Conservation (phyloP, 169 alveolate genomes). For the Toxoplasma gondii region DNA sequence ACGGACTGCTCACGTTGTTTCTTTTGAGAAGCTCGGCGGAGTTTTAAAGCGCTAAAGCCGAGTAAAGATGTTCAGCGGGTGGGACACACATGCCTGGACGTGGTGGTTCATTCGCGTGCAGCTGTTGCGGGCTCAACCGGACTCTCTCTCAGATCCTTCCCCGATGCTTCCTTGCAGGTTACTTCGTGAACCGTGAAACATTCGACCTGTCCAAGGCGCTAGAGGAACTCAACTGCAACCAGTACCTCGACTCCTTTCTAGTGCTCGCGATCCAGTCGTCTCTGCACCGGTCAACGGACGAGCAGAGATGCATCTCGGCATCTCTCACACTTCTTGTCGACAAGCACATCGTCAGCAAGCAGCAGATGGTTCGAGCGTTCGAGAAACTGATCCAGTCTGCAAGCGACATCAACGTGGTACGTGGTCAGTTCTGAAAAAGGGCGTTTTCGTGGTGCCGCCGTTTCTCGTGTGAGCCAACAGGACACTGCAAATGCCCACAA, state of each 20-base stretch:
- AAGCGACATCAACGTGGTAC: conserved; percentile 53
- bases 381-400: conserved; percentile 63
- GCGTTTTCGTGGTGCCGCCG: neutral
- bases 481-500: too few species aligned
- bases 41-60: too few species aligned
- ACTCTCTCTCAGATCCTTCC: too few species aligned
- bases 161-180: conserved; percentile 16
- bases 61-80: too few species aligned
- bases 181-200: conserved; percentile 43
- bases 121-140: too few species aligned
- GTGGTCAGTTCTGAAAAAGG: neutral
- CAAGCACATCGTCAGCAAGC: conserved; percentile 51
- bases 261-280: conserved; percentile 62
- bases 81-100: too few species aligned
- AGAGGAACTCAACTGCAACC: conserved; percentile 52
- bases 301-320: conserved; percentile 59
- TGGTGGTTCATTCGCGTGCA: too few species aligned
- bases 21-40: too few species aligned
- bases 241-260: conserved; percentile 56
- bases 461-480: too few species aligned
- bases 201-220: conserved; percentile 47
- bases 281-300: conserved; percentile 58
- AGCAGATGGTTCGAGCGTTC: conserved; percentile 61
- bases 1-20: too few species aligned
- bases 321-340: conserved; percentile 63